Evolutionary conservation across 345 rosid species (phyloP).

Genomic region (Anacardium occidentale): DNA sequence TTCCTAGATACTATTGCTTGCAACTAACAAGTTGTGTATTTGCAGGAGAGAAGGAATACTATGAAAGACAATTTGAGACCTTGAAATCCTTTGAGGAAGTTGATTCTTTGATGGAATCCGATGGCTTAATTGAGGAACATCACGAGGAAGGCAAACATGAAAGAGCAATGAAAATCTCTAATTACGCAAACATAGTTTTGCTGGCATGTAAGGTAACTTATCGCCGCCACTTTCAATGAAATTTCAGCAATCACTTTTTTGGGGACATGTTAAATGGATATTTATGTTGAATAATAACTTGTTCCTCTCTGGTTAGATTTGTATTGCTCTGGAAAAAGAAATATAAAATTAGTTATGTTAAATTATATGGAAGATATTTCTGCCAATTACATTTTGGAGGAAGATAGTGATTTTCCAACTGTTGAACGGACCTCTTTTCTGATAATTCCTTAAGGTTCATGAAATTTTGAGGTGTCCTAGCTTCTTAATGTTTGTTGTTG

Average conservation of each 20-base stretch:
- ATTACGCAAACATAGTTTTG: constrained; percentile 67
- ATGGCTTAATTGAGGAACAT: constrained; percentile 27
- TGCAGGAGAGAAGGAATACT: constrained; percentile 71
- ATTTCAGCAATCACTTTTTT: neutral
- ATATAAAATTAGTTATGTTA: too few relatives aligned
- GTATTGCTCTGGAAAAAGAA: neutral
- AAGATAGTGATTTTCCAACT: neutral
- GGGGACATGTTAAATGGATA: neutral
- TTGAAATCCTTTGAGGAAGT: constrained; percentile 78
- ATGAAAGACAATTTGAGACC: constrained; percentile 66
- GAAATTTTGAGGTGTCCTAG: neutral
- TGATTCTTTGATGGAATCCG: constrained; percentile 42
- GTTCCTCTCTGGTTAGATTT: too few relatives aligned
- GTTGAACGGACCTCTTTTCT: neutral
- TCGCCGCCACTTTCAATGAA: neutral
- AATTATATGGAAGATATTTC: neutral
- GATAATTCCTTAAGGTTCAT: neutral
- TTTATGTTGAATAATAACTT: neutral
- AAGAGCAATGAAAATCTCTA: constrained; percentile 75
- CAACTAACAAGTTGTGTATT: neutral
- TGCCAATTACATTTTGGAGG: neutral
- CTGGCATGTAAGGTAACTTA: constrained; percentile 63
- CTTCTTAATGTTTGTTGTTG: neutral
- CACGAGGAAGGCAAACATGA: constrained; percentile 50
- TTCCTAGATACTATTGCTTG: neutral